Evolutionary conservation across 108 stramenopile species (phyloP), one percentile per base, ranked within the genome.

Genomic region (Stephanodiscus minutulus): DNA sequence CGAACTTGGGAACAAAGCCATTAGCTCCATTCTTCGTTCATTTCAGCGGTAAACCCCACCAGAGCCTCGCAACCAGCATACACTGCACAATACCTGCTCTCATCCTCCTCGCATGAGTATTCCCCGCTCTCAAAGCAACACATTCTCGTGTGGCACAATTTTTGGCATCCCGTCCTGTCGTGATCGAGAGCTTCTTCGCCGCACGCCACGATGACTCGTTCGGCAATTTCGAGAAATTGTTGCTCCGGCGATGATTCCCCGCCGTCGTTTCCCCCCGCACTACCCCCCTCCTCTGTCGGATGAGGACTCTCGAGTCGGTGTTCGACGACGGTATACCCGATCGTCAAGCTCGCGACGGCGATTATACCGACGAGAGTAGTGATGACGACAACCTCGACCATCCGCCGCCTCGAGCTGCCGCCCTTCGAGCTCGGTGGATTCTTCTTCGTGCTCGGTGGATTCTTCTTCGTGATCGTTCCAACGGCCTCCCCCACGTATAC

Each of bases 81-180:
- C 57, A 15, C 57, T 0, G 29, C 57, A 17, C 57, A 58, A 35
- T 58, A 12, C 15, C 31, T 3, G 0, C 57, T 7, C 57, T 28
- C 12, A 3, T 58, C 33, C n/a, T 58, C 29, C 18, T 33, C 57
- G 31, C 57, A 58, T 13, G 57, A 35, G 31, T 58, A 36, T 17
- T 17, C 13, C 33, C 29, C 57, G 17, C 5, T 36, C 57, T 58
- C 57, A 3, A 58, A 58, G 57, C 57, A 58, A 17, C 57, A 58
- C 57, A 58, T 58, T 0, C 31, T 58, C 57, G 27, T 17, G 15
- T 3, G 27, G 29, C 57, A 58, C 1, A 58, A 3, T 0, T 17
- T 9, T 15, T 58, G 57, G 3, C 57, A 58, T 17, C 17, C 13
- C 29, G 57, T 17, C 57, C 35, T 58, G 29, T 58, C 57, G 33